Evolutionary conservation across 306 rosid genomes (phyloP), one percentile per base, ranked within the genome.

Genomic region (Quercus agrifolia): DNA sequence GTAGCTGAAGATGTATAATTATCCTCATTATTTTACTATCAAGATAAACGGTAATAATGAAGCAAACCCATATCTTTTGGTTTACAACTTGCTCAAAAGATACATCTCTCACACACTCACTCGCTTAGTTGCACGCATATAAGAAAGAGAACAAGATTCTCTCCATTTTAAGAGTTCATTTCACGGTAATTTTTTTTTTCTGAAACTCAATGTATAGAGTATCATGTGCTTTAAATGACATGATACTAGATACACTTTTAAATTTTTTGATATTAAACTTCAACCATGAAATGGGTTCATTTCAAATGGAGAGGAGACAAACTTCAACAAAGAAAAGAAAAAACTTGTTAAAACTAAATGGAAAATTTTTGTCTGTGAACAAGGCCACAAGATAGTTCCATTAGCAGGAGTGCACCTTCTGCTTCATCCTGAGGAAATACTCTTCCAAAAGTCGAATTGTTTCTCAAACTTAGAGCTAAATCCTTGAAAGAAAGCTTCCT

Each of bases 371-470:
- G 58, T 44, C 71, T 27, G 27, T 78, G 79, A 80, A 85, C 52
- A 52, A 82, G 79, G 73, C 90, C 90, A 86, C 88, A 89, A 57
- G 94, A 91, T 5, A 93, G 82, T 44, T 88, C 89, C 94, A 93
- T 91, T 1, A 93, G 81, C 78, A 91, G 83, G 58, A 88, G 33
- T n/a, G 98, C 97, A 0, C 92, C 93, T 83, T 88, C 86, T 62
- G 84, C 92, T 79, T 91, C 97, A 49, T 94, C 95, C 13, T 74
- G 64, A 5, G 97, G 89, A 80, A 88, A 84, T 35, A 83, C 85
- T 56, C 86, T 82, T 2, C 74, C 71, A 64, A 83, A 78, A 57
- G 73, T 77, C 0, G 89, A 77, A 61, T 74, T 80, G 7, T 75
- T 77, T 56, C 85, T 86, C 78, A 81, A 79, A 58, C 83, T 78